Evolutionary conservation across 805 yeast genomes (phyloP).

Genomic region (Saccharomycopsis microspora): DNA sequence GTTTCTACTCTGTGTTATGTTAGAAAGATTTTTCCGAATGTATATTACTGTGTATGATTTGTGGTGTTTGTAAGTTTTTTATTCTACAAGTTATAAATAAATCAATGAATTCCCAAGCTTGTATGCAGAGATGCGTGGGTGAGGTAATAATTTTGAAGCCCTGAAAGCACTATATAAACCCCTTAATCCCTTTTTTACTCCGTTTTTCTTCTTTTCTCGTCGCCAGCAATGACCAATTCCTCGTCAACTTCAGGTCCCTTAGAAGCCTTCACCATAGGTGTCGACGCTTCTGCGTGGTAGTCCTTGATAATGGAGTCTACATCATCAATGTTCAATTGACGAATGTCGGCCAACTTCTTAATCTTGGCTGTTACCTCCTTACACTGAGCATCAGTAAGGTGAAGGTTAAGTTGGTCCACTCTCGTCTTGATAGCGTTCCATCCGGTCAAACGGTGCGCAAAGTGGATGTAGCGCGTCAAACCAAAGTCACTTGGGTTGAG

Average conservation of each 20-base stretch:
- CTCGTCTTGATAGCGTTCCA: constrained; percentile 99
- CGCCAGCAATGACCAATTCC: neutral
- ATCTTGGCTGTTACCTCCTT: constrained; percentile 92
- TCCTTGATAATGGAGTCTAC: constrained; percentile 95
- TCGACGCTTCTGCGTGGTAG: constrained; percentile 66
- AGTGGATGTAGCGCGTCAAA: constrained; percentile 90
- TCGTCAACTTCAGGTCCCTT: neutral
- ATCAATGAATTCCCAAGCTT: too few species aligned
- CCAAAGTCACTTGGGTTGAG: constrained; percentile 93
- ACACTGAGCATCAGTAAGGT: constrained; percentile 82
- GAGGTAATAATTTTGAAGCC: too few species aligned
- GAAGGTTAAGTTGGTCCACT: constrained; percentile 90
- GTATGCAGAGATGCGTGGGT: too few species aligned
- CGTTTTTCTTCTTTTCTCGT: neutral
- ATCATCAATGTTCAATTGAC: constrained; percentile 91
- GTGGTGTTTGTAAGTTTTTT: too few species aligned
- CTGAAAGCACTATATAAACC: too few species aligned
- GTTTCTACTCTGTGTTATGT: too few species aligned
- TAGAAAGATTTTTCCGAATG: too few species aligned
- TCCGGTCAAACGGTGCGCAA: constrained; percentile 95
- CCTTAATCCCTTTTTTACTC: neutral
- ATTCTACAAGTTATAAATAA: too few species aligned
- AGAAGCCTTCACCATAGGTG: constrained; percentile 33
- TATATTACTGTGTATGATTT: too few species aligned
- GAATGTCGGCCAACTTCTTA: constrained; percentile 88